phyloP scores from a whole-genome alignment of 1,284 basidiomycete genomes.

The Earliella scabrosa region DNA sequence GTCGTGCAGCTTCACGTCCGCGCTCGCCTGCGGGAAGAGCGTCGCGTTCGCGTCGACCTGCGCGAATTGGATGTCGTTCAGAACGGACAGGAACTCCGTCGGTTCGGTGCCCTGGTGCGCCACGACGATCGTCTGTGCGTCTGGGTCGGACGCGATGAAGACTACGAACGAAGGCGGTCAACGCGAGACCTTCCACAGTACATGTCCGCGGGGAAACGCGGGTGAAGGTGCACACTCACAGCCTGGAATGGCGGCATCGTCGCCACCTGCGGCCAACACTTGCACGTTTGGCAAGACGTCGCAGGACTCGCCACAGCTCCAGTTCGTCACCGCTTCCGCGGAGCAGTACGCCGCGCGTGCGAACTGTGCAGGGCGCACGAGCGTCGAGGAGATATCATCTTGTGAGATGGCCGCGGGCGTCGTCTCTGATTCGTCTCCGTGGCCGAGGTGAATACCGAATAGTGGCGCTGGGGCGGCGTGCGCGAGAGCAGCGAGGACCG shows the following conservation, averaged over 20 bases:
- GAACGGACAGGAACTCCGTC: constrained; percentile 44
- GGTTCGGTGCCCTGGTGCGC: constrained; percentile 53
- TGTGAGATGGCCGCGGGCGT: constrained; percentile 26
- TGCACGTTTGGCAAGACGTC: constrained; percentile 52
- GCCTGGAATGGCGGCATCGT: constrained; percentile 40
- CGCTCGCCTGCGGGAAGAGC: constrained; percentile 40
- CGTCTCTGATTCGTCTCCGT: constrained; percentile 15
- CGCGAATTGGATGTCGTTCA: constrained; percentile 46
- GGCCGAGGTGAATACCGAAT: constrained; percentile 30
- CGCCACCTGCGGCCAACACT: constrained; percentile 61
- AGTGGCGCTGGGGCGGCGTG: constrained; percentile 27
- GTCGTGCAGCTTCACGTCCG: constrained; percentile 41
- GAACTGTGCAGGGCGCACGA: constrained; percentile 45
- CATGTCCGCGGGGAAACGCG: no score
- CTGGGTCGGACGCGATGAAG: constrained; percentile 46
- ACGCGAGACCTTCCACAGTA: no score
- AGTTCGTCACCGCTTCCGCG: constrained; percentile 34
- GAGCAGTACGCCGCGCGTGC: constrained; percentile 47
- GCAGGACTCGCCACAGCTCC: constrained; percentile 42
- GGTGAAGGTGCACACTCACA: constrained; percentile 8
- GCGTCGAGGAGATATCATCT: constrained; percentile 26
- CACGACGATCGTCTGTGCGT: constrained; percentile 45
- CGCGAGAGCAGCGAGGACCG: constrained; percentile 17
- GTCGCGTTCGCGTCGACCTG: constrained; percentile 42
- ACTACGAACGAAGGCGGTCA: constrained; percentile 13